Conservation (phyloP, 2,329 filamentous ascomycete genomes). For the Conoideocrella luteorostrata region DNA sequence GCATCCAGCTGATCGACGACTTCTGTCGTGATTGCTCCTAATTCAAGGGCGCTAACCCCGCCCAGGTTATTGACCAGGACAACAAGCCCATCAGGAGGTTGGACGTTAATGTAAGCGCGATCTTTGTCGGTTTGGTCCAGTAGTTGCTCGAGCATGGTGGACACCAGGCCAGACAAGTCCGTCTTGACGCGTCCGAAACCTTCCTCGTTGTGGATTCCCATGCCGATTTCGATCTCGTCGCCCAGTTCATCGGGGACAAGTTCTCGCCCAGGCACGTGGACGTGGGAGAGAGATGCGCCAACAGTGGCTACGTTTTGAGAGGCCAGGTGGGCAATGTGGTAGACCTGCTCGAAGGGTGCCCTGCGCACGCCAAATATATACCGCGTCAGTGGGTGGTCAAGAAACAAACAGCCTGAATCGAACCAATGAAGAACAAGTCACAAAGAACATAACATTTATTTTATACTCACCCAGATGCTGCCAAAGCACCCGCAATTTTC, state of each 20-base stretch:
- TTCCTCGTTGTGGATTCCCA: conserved; percentile 17
- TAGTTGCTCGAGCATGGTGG: conserved; percentile 59
- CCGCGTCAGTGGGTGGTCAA: too few relatives aligned
- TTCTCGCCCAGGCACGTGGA: conserved; percentile 46
- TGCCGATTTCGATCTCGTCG: conserved; percentile 52
- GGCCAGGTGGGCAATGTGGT: conserved; percentile 32
- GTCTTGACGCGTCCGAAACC: conserved; percentile 41
- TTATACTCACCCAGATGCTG: conserved; percentile 20
- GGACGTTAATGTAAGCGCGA: conserved; percentile 44
- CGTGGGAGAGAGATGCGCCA: conserved; percentile 44
- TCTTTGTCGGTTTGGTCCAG: conserved; percentile 48
- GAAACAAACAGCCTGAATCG: too few relatives aligned
- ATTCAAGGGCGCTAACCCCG: conserved; percentile 14
- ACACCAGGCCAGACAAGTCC: conserved; percentile 42
- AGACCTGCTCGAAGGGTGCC: conserved; percentile 35
- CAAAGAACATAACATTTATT: too few relatives aligned
- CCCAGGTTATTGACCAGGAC: conserved; percentile 18
- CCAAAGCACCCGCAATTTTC: conserved; percentile 59
- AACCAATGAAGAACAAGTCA: too few relatives aligned
- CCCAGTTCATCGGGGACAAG: conserved; percentile 27
- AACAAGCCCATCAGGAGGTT: conserved; percentile 25
- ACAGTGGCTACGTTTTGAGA: conserved; percentile 45
- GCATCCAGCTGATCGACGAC: conserved; percentile 13
- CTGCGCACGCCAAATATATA: too few relatives aligned
- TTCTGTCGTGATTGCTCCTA: conserved; percentile 14